Conservation (phyloP, 2,329 filamentous ascomycete species). For the Dactylellina haptotyla region DNA sequence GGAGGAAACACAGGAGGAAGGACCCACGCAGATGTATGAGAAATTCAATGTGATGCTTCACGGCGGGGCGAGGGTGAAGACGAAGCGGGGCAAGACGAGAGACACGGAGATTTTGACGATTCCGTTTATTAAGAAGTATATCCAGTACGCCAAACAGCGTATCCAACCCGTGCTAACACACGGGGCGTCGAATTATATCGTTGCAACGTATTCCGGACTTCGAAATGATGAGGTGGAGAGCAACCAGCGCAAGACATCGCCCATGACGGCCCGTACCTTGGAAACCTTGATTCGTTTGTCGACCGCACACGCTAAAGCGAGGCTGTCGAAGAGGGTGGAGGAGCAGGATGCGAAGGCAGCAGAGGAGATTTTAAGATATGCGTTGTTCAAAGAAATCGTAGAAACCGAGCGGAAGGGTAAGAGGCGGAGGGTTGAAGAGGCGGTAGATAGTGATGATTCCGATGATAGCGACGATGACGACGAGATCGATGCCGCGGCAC, state of each 20-base stretch:
- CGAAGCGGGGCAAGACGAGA: conserved; percentile 74
- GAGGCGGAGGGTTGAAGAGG: conserved; percentile 84
- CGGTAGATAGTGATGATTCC: conserved; percentile 68
- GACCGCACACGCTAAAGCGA: conserved; percentile 92
- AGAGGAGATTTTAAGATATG: conserved; percentile 89
- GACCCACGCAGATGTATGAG: conserved; percentile 87
- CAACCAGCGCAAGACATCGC: conserved; percentile 90
- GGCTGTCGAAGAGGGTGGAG: conserved; percentile 87
- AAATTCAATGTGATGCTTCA: conserved; percentile 98
- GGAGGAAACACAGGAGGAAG: conserved; percentile 77
- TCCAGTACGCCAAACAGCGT: conserved; percentile 94
- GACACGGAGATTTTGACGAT: conserved; percentile 91
- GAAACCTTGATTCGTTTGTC: conserved; percentile 98
- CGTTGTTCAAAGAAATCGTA: conserved; percentile 95
- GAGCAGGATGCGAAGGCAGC: conserved; percentile 87
- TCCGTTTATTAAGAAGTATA: conserved; percentile 99
- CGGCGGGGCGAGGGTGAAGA: conserved; percentile 81
- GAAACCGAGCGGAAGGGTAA: conserved; percentile 73
- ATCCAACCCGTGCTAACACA: conserved; percentile 90
- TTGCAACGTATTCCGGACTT: conserved; percentile 87
- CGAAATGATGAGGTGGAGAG: conserved; percentile 96
- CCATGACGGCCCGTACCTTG: conserved; percentile 94
- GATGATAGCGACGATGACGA: conserved; percentile 68
- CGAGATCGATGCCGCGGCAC: conserved; percentile 65
- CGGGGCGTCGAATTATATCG: conserved; percentile 89